Percentiles rank a stretch among this genome's conserved stretches.
These are phyloP conservation scores for Ammopiptanthus mongolicus DNA, from an alignment of 306 rosid genomes.

Conservation along the genomic window DNA sequence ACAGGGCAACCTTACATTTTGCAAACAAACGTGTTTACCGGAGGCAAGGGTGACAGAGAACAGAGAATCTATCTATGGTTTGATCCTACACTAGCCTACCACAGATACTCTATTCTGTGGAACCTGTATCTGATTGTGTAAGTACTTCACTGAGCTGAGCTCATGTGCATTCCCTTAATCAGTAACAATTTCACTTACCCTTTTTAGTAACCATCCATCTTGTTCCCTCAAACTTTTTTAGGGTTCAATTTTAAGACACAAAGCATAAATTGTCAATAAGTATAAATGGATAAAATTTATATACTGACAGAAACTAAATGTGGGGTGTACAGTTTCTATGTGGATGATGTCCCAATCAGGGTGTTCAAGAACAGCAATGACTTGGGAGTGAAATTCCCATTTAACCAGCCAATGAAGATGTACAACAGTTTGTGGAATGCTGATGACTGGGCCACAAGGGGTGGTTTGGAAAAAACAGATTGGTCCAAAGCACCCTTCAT, in stretches of 20 bases:
- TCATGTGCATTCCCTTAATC: not conserved
- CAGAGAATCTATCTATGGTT: slow-evolving; percentile 94
- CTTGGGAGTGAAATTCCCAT: slow-evolving; percentile 72
- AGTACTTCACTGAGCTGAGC: not conserved
- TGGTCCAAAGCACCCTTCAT: slow-evolving; percentile 91
- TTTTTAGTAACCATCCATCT: not conserved
- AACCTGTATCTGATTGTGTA: slow-evolving; percentile 64
- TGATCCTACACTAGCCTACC: slow-evolving; percentile 72
- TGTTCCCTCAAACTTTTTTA: not conserved
- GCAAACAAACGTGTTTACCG: slow-evolving; percentile 90
- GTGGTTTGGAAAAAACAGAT: slow-evolving; percentile 85
- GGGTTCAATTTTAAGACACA: not conserved
- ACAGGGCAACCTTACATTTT: slow-evolving; percentile 85
- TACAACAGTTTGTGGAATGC: slow-evolving; percentile 94
- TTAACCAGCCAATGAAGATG: slow-evolving; percentile 88
- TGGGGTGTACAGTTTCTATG: slow-evolving; percentile 52
- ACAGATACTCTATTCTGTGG: slow-evolving; percentile 85
- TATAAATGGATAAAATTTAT: not conserved
- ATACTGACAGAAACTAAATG: not conserved
- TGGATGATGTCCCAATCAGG: slow-evolving; percentile 74
- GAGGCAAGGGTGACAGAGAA: slow-evolving; percentile 82
- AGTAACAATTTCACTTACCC: not conserved
- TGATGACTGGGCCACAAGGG: slow-evolving; percentile 93
- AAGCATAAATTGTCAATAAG: not conserved
- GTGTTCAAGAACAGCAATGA: slow-evolving; percentile 80